Conservation (phyloP, 2,329 filamentous ascomycete genomes). For the Pyricularia sp. region DNA sequence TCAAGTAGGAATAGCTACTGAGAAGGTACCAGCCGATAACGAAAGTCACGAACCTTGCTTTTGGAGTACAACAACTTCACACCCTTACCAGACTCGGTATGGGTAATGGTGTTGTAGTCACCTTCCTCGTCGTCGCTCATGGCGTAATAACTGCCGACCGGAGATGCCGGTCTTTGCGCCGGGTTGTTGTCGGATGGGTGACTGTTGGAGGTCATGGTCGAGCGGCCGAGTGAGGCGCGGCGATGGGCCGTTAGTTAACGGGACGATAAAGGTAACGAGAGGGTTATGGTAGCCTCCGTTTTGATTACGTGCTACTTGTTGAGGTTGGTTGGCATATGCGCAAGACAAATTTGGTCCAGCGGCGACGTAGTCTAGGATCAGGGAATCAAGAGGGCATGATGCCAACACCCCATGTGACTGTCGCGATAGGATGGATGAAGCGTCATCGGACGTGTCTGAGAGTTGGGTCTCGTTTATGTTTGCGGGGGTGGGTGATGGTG, state of each 20-base stretch:
- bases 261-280: neutral
- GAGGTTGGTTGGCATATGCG: neutral
- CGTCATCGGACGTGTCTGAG: slow-evolving; percentile 2
- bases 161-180: slow-evolving; percentile 46
- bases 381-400: neutral
- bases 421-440: neutral
- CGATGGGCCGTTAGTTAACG: neutral
- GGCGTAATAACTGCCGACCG: slow-evolving; percentile 84
- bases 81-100: slow-evolving; percentile 65
- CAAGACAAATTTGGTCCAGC: neutral
- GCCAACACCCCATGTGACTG: neutral
- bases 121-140: slow-evolving; percentile 94
- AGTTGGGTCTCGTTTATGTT: neutral
- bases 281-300: neutral
- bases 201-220: slow-evolving; percentile 22
- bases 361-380: neutral
- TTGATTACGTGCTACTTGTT: neutral
- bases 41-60: slow-evolving; percentile 66
- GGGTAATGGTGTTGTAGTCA: slow-evolving; percentile 88
- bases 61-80: slow-evolving; percentile 94
- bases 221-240: neutral
- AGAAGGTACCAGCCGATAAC: neutral
- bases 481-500: neutral
- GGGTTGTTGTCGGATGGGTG: slow-evolving; percentile 11
- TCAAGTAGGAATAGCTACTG: neutral